phyloP scores from a whole-genome alignment of 2,329 filamentous ascomycete genomes.

The Ophiostoma piceae region DNA sequence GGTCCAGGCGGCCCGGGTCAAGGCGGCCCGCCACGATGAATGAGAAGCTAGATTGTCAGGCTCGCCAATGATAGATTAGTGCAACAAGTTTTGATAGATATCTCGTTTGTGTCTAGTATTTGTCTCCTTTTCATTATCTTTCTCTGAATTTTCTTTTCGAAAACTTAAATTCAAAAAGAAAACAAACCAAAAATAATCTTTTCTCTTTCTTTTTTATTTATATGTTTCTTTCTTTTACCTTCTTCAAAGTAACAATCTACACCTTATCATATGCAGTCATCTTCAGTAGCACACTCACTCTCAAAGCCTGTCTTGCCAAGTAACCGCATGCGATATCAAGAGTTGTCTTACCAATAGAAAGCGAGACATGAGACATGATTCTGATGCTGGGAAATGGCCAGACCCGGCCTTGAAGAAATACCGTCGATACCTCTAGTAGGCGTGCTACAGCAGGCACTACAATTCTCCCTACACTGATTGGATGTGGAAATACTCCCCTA shows the following conservation, averaged over 20 bases:
- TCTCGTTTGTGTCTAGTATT: neutral
- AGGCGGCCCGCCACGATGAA: neutral
- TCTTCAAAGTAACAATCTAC: neutral
- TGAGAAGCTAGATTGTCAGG: neutral
- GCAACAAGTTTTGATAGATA: too few species aligned
- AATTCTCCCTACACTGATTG: neutral
- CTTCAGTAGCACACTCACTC: neutral
- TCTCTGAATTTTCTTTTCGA: too few species aligned
- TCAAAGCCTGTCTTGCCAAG: neutral
- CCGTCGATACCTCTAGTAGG: neutral
- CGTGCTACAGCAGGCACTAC: neutral
- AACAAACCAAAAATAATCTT: too few species aligned
- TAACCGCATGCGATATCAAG: neutral
- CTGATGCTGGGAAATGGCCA: neutral
- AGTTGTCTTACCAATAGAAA: neutral
- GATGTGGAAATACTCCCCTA: slow-evolving; percentile 2
- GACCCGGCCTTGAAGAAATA: neutral
- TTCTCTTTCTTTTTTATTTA: neutral
- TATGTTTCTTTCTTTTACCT: neutral
- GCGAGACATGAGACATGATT: neutral
- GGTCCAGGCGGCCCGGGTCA: neutral
- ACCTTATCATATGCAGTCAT: neutral
- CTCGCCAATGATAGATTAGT: neutral
- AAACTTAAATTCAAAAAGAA: too few species aligned
- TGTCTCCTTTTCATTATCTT: too few species aligned